These are phyloP conservation scores for Arachnopeziza araneosa DNA, from an alignment of 2,329 filamentous ascomycete species.

Conservation along the genomic window DNA sequence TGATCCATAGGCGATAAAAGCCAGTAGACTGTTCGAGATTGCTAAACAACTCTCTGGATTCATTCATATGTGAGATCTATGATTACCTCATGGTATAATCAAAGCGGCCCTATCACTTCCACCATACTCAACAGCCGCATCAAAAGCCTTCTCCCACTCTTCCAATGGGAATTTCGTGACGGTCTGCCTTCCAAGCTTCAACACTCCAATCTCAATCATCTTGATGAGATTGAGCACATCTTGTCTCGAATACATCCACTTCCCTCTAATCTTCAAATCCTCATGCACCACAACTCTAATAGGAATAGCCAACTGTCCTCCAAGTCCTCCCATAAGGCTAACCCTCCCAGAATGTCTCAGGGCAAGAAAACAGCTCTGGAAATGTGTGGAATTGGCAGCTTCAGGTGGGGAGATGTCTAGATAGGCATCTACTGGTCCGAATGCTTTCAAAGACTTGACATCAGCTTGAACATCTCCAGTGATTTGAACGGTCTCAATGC, in stretches of 20 bases:
- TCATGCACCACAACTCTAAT: slow-evolving; percentile 28
- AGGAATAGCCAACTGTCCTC: slow-evolving; percentile 27
- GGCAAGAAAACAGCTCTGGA: slow-evolving; percentile 32
- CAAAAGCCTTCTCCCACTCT: slow-evolving; percentile 11
- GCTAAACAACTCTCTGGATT: too few species aligned
- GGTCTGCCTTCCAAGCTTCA: slow-evolving; percentile 1
- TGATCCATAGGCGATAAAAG: too few species aligned
- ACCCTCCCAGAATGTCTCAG: slow-evolving; percentile 29
- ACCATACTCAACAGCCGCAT: slow-evolving; percentile 8
- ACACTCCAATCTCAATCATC: slow-evolving; percentile 33
- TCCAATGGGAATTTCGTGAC: slow-evolving; percentile 9
- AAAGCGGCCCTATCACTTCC: slow-evolving; percentile 18
- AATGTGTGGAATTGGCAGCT: slow-evolving; percentile 36
- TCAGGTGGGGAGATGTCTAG: slow-evolving; percentile 41
- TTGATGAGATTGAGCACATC: slow-evolving; percentile 37
- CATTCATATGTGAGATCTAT: background rate
- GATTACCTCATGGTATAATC: background rate
- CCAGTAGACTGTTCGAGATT: too few species aligned
- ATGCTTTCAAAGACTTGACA: slow-evolving; percentile 18
- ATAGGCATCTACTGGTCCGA: slow-evolving; percentile 35
- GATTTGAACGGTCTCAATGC: slow-evolving; percentile 37
- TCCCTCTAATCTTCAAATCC: slow-evolving; percentile 35
- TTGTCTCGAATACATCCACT: slow-evolving; percentile 41
- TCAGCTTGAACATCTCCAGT: slow-evolving; percentile 34
- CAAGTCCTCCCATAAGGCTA: slow-evolving; percentile 30